Percentiles rank a stretch among this genome's conserved stretches.
Conservation (phyloP, 2,329 filamentous ascomycete genomes). For the Aspergillus sp. region DNA sequence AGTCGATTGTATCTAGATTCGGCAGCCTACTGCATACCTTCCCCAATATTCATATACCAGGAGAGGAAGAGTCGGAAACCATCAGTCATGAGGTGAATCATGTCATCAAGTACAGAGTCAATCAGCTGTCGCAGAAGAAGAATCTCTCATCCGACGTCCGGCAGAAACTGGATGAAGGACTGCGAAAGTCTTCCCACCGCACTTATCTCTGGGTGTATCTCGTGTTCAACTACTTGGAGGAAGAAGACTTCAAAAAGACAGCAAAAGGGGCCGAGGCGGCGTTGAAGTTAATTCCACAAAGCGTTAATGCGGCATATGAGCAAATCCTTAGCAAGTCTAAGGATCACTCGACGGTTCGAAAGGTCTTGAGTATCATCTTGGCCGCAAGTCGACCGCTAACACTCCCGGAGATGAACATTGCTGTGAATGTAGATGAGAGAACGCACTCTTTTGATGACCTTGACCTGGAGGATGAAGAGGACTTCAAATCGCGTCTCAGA, state of each 20-base stretch:
- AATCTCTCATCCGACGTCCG: constrained; percentile 11
- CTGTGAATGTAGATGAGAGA: constrained; percentile 6
- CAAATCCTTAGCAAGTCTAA: constrained; percentile 17
- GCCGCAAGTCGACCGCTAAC: constrained; percentile 8
- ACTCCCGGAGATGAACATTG: constrained; percentile 11
- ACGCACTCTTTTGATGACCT: constrained; percentile 12
- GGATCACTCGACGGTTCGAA: constrained; percentile 2
- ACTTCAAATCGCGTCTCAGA: constrained; percentile 12
- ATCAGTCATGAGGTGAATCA: constrained; percentile 39
- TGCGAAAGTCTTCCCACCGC: constrained; percentile 9
- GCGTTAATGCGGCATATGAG: constrained; percentile 32
- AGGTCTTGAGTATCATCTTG: constrained; percentile 17
- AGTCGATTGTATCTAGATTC: constrained; percentile 29
- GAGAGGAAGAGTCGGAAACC: constrained; percentile 36
- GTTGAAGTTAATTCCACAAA: constrained; percentile 17
- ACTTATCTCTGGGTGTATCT: background rate
- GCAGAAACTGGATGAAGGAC: constrained; percentile 5
- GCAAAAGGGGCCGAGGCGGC: background rate
- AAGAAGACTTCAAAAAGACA: constrained; percentile 10
- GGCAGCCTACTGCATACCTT: constrained; percentile 17
- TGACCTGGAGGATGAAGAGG: constrained; percentile 14
- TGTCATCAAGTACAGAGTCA: constrained; percentile 31
- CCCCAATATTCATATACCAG: constrained; percentile 35
- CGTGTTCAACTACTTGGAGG: constrained; percentile 13
- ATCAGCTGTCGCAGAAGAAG: constrained; percentile 18